Conservation (phyloP, 257 asterid genomes). For the Salvia splendens region DNA sequence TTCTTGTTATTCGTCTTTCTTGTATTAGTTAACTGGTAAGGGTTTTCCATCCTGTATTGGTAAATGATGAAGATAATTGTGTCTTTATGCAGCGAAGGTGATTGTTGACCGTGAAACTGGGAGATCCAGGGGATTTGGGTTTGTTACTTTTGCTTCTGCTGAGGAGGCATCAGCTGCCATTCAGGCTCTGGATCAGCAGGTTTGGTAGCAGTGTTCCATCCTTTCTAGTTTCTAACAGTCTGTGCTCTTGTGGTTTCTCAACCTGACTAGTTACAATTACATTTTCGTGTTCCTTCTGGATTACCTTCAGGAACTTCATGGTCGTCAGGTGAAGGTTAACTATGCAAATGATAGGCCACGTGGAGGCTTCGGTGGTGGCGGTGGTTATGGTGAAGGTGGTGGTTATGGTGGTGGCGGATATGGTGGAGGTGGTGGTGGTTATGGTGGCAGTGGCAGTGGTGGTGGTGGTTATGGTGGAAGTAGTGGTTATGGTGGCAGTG, state of each 20-base stretch:
- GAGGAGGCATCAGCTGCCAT: constrained; percentile 92
- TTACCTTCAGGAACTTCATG: constrained; percentile 67
- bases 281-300: constrained; percentile 8
- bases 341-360: constrained; percentile 68
- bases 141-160: constrained; percentile 53
- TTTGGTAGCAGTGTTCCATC: not conserved
- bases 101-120: constrained; percentile 77
- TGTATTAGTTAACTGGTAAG: not conserved
- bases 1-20: not conserved
- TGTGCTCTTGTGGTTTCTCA: not conserved
- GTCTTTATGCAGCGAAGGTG: constrained; percentile 57
- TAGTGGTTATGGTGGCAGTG: constrained; percentile 31
- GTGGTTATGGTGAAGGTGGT: constrained; percentile 25
- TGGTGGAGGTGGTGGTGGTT: constrained; percentile 26
- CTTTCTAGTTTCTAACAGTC: not conserved
- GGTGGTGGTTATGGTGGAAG: constrained; percentile 27
- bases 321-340: constrained; percentile 70
- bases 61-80: not conserved
- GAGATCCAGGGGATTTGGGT: constrained; percentile 89
- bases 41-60: not conserved
- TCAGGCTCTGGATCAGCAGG: constrained; percentile 89
- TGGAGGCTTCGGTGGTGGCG: constrained; percentile 24
- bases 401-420: constrained; percentile 26
- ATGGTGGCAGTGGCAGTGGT: constrained; percentile 7
- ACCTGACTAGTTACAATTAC: not conserved